These are phyloP conservation scores for Apiospora pterosperma DNA, from an alignment of 2,329 filamentous ascomycete species.

Conservation along the genomic window DNA sequence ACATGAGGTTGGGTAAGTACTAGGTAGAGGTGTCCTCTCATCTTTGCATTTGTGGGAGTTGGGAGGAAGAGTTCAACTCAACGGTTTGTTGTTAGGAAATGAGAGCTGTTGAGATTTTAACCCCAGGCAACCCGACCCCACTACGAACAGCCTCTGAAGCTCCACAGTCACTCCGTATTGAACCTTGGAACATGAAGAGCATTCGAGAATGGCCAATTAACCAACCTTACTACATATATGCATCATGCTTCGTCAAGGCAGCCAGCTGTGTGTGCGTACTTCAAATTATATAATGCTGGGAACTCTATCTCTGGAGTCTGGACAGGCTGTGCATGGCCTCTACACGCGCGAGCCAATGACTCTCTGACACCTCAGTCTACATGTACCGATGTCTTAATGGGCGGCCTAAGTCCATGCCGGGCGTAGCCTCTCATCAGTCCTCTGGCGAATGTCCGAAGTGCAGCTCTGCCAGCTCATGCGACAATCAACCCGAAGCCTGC, in stretches of 20 bases:
- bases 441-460: neutral
- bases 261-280: too few relatives aligned
- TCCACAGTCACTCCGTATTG: too few relatives aligned
- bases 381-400: neutral
- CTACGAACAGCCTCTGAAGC: neutral
- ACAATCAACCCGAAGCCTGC: neutral
- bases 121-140: neutral
- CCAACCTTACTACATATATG: too few relatives aligned
- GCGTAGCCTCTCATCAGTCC: neutral
- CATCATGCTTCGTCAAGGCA: neutral
- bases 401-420: neutral
- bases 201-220: too few relatives aligned
- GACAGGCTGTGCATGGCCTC: too few relatives aligned
- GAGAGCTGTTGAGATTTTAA: neutral
- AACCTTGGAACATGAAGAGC: too few relatives aligned
- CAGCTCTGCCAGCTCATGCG: neutral
- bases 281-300: neutral
- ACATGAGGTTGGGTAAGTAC: neutral
- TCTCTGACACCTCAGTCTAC: neutral
- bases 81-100: neutral
- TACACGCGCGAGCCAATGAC: neutral
- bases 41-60: neutral
- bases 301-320: neutral
- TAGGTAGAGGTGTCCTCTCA: neutral
- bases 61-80: neutral